Evolutionary conservation across 2,329 filamentous ascomycete genomes (phyloP), one percentile per base, ranked within the genome.

Genomic region (Dactylonectria estremocensis): DNA sequence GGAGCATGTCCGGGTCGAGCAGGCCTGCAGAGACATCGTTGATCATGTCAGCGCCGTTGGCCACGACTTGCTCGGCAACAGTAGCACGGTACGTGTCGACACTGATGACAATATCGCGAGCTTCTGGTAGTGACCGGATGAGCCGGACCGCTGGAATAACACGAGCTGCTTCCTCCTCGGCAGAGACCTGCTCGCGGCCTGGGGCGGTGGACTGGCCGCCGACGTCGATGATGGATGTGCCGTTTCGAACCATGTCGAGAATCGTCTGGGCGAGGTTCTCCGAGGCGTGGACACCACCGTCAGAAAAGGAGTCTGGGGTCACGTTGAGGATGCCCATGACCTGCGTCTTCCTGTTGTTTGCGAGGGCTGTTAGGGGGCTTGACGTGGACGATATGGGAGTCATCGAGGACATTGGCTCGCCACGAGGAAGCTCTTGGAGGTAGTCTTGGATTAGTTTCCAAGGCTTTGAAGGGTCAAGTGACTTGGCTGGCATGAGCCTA

Each of bases 251-350:
- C 77, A 94, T 91, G 11, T 81, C 74, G 56, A 84, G 82, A 16
- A 95, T 86, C 1, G 89, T 92, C 13, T 84, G 77, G 13, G 85
- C 81, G 28, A 96, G 85, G 69, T 89, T 84, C 13, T 81, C 77
- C 24, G 84, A 76, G 49, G 83, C 81, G 79, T 95, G 88, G 9
- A 85, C 77, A 9, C 95, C 95, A 60, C 95, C 95, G 77, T 98
- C 95, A 1, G 95, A 98, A 84, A 99, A 99, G 10, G 95, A 98
- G 82, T 99, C 95, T 0, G 95, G 95, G 0, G 96, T 98, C 59
- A 97, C 84, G 81, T 99, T 99, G 52, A 98, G 86, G 70, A 99
- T 97, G 61, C 93, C 93, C 96, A 99, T 99, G 72, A 98, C 83
- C 52, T 90, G 89, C 0, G 95, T 98, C 60, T 83, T 85, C 54